A percentile compares a stretch with the other conserved stretches of the same genome.
Evolutionary conservation across 2,329 filamentous ascomycete genomes (phyloP).

Genomic region (Endoconidiophora polonica): DNA sequence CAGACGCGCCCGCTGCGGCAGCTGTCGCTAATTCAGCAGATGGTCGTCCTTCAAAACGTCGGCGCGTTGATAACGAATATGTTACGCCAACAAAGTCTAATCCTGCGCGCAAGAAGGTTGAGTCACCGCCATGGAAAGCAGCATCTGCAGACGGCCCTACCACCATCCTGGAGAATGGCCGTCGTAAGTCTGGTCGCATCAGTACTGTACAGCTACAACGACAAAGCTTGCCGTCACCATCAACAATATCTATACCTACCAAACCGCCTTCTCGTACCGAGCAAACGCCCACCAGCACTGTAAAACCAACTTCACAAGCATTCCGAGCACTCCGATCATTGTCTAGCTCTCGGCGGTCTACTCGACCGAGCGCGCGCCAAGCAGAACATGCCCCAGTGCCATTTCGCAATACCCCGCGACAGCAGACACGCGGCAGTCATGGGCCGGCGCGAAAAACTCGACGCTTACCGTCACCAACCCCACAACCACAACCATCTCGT

Average conservation of each 20-base stretch:
- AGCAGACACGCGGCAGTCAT: conserved; percentile 2
- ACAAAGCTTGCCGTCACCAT: not conserved
- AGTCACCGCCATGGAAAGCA: conserved; percentile 89
- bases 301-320: not conserved
- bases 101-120: conserved; percentile 28
- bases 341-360: not conserved
- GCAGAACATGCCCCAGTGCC: not conserved
- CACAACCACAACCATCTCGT: conserved; percentile 21
- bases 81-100: conserved; percentile 22
- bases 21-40: conserved; percentile 18
- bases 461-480: conserved; percentile 18
- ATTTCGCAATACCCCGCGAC: conserved; percentile 1
- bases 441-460: conserved; percentile 9
- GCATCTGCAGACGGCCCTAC: conserved; percentile 73
- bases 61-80: conserved; percentile 31
- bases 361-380: not conserved
- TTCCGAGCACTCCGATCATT: too few relatives aligned
- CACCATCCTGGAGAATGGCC: conserved; percentile 60
- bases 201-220: conserved; percentile 26
- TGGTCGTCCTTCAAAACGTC: conserved; percentile 46
- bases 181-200: conserved; percentile 48
- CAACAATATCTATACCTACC: not conserved
- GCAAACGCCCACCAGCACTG: not conserved
- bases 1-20: not conserved
- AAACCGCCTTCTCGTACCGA: conserved; percentile 1